A percentile compares a stretch with the other conserved stretches of the same genome.
Conservation (phyloP, 129 eudicot genomes). For the Tagetes erecta region DNA sequence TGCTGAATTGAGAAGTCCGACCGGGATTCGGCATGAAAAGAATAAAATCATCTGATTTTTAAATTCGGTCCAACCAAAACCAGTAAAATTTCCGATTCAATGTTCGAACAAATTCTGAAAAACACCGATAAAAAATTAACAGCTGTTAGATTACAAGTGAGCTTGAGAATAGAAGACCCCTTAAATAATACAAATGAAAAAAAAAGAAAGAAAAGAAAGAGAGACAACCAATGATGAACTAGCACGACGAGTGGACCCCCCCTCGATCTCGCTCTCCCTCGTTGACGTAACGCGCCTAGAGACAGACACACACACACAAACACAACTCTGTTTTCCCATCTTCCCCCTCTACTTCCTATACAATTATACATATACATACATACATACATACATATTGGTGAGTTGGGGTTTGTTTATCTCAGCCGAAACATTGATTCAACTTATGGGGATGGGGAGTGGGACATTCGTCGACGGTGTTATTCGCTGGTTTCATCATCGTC, state of each 20-base stretch:
- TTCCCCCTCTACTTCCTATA: constrained; percentile 20
- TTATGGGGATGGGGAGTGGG: constrained; percentile 73
- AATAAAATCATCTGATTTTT: too few species aligned
- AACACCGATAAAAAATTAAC: too few species aligned
- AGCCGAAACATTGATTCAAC: background rate
- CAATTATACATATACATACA: background rate
- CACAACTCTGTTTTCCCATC: constrained; percentile 31
- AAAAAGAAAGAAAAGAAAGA: too few species aligned
- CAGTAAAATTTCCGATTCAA: too few species aligned
- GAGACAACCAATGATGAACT: background rate
- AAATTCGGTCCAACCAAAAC: too few species aligned
- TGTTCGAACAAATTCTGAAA: too few species aligned
- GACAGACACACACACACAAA: too few species aligned
- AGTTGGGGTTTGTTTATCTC: background rate
- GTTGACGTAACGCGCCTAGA: constrained; percentile 29
- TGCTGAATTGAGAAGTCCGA: too few species aligned
- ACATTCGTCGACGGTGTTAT: constrained; percentile 93
- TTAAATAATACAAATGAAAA: too few species aligned
- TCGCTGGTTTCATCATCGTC: constrained; percentile 73
- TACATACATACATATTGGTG: background rate
- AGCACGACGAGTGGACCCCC: background rate
- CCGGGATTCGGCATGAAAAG: too few species aligned
- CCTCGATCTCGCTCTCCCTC: background rate
- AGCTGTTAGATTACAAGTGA: too few species aligned
- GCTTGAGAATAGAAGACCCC: too few species aligned